Base-by-base conservation (phyloP, 2,329 filamentous ascomycete genomes). In the Blastomyces silverae region DNA sequence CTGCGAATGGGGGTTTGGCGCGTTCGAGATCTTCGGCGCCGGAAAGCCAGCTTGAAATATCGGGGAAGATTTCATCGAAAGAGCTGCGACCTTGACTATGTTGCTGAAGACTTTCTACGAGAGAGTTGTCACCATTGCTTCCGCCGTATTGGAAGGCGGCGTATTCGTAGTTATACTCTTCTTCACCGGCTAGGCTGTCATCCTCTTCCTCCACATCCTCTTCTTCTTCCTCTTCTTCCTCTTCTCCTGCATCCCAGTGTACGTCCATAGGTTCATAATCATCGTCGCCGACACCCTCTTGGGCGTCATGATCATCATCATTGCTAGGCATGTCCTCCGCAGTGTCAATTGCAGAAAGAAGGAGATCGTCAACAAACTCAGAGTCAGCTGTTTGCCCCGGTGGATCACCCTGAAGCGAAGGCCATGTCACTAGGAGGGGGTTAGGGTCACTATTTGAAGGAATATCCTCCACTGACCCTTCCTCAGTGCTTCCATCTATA, bases 1-100 rank as follows among this genome's bases (percentile, higher is more conserved):
- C 70, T 17, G 64, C 66, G n/a, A 68, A 70, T 1, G 34, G 63
- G 28, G 67, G 67, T 15, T 65, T 65, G 44, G 68, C 63, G 25
- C 64, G 66, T 58, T 70, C 70, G 46, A 34, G 20, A 37, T 62
- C 61, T 20, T 46, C 58, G 31, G 61, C 39, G 2, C 28, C 37
- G 22, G 61, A 25, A 10, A 55, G 31, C 46, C 50, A 52, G n/a
- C 31, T 42, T 17, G 46, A 55, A 46, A 62, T 55, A 53, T 62
- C 50, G 13, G 61, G 61, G 46, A 55, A 62, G 8, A 62, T 11
- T 34, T 53, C 31, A 17, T 53, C 48, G 8, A 53, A n/a, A 37
- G 48, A 22, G 37, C 17, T 28, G 17, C 48, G 11, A 42, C 58
- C 42, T 28, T n/a, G 58, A 20, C 44, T 61, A 50, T 50, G 58